Evolutionary conservation across 768 basidiomycete species (phyloP).

Genomic region (Leccinum disarticulatum): DNA sequence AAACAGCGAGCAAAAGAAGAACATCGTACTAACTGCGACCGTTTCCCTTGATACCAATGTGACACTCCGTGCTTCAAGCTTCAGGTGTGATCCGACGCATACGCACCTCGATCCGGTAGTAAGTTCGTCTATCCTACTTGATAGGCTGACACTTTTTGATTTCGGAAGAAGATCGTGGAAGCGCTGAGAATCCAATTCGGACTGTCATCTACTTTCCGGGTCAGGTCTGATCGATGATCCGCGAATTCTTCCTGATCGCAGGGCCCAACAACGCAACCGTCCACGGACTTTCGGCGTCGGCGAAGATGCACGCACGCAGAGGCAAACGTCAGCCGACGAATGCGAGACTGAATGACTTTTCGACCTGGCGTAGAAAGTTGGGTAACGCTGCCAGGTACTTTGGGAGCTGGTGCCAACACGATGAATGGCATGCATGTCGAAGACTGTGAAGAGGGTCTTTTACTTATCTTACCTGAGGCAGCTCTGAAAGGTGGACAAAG

Average conservation of each 20-base stretch:
- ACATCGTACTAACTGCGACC: neutral
- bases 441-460: slow-evolving; percentile 37
- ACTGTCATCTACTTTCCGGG: slow-evolving; percentile 44
- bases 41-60: neutral
- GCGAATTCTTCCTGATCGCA: neutral
- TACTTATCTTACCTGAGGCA: slow-evolving; percentile 35
- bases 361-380: slow-evolving; percentile 31
- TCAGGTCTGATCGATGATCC: slow-evolving; percentile 18
- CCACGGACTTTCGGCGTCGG: slow-evolving; percentile 44
- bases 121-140: neutral
- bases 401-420: slow-evolving; percentile 40
- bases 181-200: slow-evolving; percentile 43
- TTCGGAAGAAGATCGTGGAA: slow-evolving; percentile 32
- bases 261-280: neutral
- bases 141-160: neutral
- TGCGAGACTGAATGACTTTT: slow-evolving; percentile 6
- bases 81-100: slow-evolving; percentile 30
- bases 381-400: slow-evolving; percentile 37
- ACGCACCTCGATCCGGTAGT: slow-evolving; percentile 35
- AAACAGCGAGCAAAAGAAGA: slow-evolving; percentile 23
- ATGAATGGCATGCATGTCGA: slow-evolving; percentile 42
- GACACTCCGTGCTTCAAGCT: slow-evolving; percentile 8
- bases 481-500: slow-evolving; percentile 42
- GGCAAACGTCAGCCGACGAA: neutral
- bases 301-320: slow-evolving; percentile 27